Percentiles rank a stretch among this genome's conserved stretches.
Evolutionary conservation across 2,329 filamentous ascomycete genomes (phyloP).

Genomic region (Fonsecaea erecta): DNA sequence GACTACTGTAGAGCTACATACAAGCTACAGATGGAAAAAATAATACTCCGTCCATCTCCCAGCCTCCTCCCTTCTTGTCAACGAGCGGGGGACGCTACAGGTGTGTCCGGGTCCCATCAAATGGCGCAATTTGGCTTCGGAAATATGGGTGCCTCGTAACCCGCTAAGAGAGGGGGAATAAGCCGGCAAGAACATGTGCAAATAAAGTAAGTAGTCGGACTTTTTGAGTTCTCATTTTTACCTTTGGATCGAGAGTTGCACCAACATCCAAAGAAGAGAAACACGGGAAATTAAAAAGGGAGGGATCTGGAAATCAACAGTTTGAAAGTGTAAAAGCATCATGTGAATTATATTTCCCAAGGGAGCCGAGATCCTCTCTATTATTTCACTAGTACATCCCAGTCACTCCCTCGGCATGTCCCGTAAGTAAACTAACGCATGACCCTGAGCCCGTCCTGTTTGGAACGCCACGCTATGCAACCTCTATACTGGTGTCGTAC

Average conservation of each 20-base stretch:
- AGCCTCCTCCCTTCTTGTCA: not conserved
- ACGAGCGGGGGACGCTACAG: not conserved
- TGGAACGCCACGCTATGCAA: slow-evolving; percentile 23
- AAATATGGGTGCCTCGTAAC: not conserved
- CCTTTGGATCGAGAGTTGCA: too few relatives aligned
- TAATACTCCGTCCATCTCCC: not conserved
- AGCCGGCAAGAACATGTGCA: slow-evolving; percentile 1
- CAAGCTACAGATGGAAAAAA: not conserved
- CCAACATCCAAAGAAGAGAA: too few relatives aligned
- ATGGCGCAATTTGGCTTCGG: not conserved
- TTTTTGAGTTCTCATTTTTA: not conserved
- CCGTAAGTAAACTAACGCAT: not conserved
- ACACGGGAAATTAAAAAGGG: too few relatives aligned
- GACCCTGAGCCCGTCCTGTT: not conserved
- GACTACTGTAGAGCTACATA: too few relatives aligned
- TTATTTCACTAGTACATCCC: slow-evolving; percentile 12
- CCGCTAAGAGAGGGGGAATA: not conserved
- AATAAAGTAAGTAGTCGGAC: too few relatives aligned
- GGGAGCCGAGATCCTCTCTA: slow-evolving; percentile 18
- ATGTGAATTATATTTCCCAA: slow-evolving; percentile 9
- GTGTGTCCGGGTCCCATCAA: not conserved
- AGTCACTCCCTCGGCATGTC: slow-evolving; percentile 7
- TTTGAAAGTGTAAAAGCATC: not conserved
- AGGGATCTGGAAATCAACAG: not conserved
- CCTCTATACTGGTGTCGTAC: slow-evolving; percentile 20